phyloP scores from a whole-genome alignment of 805 yeast species.

The Candida nonsorbophila region DNA sequence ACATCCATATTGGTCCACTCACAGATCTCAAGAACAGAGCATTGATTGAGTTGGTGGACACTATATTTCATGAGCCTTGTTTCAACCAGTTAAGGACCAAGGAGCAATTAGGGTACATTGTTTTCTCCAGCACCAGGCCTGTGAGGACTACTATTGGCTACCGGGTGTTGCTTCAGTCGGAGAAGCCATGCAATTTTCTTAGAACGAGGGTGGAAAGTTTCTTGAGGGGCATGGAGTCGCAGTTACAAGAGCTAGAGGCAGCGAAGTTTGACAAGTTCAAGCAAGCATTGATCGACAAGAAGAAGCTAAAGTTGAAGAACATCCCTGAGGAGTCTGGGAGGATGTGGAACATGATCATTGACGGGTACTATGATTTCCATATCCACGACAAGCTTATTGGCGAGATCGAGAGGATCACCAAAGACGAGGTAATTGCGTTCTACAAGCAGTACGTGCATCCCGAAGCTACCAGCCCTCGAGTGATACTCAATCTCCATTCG shows the following conservation, averaged over 20 bases:
- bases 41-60: constrained; percentile 60
- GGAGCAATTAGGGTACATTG: constrained; percentile 94
- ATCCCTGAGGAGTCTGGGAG: constrained; percentile 67
- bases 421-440: constrained; percentile 53
- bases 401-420: constrained; percentile 46
- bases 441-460: constrained; percentile 31
- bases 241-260: constrained; percentile 45
- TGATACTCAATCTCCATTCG: constrained; percentile 44
- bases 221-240: constrained; percentile 41
- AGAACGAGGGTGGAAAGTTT: constrained; percentile 73
- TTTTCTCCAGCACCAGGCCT: constrained; percentile 66
- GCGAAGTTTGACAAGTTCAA: constrained; percentile 68
- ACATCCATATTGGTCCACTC: constrained; percentile 57
- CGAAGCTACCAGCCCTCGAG: constrained; percentile 31
- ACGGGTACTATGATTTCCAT: constrained; percentile 76
- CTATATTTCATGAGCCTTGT: constrained; percentile 79
- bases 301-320: constrained; percentile 70
- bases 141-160: constrained; percentile 71
- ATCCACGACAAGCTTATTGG: constrained; percentile 54
- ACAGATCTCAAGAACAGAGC: constrained; percentile 31
- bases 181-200: constrained; percentile 66
- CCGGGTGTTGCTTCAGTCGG: constrained; percentile 79
- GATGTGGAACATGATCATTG: constrained; percentile 61
- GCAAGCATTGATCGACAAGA: constrained; percentile 59
- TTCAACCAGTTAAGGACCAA: constrained; percentile 86